These are phyloP conservation scores for Lachancea meyersii DNA, from an alignment of 805 yeast genomes.

Conservation along the genomic window DNA sequence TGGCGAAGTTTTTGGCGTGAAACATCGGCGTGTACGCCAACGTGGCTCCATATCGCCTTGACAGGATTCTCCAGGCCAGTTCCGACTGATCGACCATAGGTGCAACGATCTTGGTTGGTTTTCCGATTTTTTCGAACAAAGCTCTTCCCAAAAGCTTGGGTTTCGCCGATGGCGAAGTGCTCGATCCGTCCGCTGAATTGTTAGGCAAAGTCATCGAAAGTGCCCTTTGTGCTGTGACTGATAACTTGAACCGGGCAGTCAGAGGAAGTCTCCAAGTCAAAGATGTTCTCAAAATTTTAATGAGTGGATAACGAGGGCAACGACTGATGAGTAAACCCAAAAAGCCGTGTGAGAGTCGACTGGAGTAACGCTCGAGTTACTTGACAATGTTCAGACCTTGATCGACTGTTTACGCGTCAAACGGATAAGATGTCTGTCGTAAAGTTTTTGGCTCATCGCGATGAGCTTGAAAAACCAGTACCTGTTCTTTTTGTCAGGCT, in stretches of 20 bases:
- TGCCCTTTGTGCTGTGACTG: not conserved
- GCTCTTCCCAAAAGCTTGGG: slow-evolving; percentile 48
- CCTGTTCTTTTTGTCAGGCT: not conserved
- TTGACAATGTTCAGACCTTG: too few species aligned
- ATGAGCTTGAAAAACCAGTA: not conserved
- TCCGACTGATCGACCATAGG: slow-evolving; percentile 99
- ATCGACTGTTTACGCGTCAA: too few species aligned
- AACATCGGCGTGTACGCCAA: slow-evolving; percentile 95
- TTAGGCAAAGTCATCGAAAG: not conserved
- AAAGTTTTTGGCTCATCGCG: not conserved
- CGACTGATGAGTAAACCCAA: too few species aligned
- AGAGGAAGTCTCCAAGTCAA: not conserved
- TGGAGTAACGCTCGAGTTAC: too few species aligned
- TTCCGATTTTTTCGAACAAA: slow-evolving; percentile 61
- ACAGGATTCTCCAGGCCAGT: slow-evolving; percentile 86
- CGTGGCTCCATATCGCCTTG: slow-evolving; percentile 86
- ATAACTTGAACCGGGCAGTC: not conserved
- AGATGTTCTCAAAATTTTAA: too few species aligned
- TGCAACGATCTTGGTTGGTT: slow-evolving; percentile 82
- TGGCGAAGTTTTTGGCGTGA: slow-evolving; percentile 86
- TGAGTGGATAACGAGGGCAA: not conserved
- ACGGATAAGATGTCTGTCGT: not conserved
- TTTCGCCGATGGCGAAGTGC: not conserved
- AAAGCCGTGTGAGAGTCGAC: too few species aligned
- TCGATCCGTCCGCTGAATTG: not conserved